Evolutionary conservation across 495 filamentous ascomycete genomes (phyloP).

Genomic region (Alectoria sarmentosa): DNA sequence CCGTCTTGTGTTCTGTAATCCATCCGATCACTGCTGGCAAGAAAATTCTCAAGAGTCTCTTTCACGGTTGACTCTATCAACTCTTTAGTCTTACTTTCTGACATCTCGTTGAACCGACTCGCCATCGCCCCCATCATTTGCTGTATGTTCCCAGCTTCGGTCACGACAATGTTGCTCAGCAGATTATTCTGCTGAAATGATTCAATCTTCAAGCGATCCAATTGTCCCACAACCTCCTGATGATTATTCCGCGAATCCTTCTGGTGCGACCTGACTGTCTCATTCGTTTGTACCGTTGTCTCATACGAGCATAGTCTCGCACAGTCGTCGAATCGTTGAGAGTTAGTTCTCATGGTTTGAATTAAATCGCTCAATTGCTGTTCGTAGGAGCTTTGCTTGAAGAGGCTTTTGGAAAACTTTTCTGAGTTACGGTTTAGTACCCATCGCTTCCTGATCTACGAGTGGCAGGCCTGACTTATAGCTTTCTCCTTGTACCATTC

Average conservation of each 20-base stretch:
- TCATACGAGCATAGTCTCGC: constrained; percentile 6
- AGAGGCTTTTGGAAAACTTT: constrained; percentile 1
- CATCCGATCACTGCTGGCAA: neutral
- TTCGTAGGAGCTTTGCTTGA: constrained; percentile 11
- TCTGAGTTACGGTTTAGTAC: neutral
- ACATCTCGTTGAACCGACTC: neutral
- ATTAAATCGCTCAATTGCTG: neutral
- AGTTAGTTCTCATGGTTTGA: neutral
- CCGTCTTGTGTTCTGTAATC: constrained; percentile 4
- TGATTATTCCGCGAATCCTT: neutral
- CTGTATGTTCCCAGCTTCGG: constrained; percentile 2
- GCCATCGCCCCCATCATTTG: constrained; percentile 7
- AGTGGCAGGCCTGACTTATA: neutral
- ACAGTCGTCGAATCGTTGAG: neutral
- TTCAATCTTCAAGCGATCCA: neutral
- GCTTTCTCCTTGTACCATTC: constrained; percentile 14
- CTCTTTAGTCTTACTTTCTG: neutral
- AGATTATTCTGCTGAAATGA: neutral
- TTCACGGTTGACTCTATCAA: neutral
- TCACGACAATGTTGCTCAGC: neutral
- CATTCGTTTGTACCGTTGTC: neutral
- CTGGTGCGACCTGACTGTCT: neutral
- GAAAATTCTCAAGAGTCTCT: neutral
- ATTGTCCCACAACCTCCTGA: neutral
- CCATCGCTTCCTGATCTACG: too few species aligned